Percentiles rank a stretch among this genome's conserved stretches.
Conservation (phyloP, 805 yeast genomes). For the Barnettozyma wickerhamii region DNA sequence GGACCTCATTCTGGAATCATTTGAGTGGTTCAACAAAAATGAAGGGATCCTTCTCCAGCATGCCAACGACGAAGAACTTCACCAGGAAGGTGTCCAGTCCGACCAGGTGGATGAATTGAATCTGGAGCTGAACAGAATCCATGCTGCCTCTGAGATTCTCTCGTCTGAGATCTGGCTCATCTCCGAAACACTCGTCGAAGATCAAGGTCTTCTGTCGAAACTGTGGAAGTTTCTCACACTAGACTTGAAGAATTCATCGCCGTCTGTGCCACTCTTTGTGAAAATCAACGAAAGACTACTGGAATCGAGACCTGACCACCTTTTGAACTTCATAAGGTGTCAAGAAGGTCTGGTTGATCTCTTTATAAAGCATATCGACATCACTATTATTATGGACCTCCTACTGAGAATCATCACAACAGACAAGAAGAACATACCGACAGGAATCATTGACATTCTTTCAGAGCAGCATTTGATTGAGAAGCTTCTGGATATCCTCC, state of each 20-base stretch:
- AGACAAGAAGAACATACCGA: constrained; percentile 82
- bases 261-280: constrained; percentile 76
- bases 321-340: constrained; percentile 47
- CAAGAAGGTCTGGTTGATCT: constrained; percentile 55
- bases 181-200: constrained; percentile 82
- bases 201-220: constrained; percentile 53
- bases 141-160: constrained; percentile 77
- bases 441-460: constrained; percentile 80
- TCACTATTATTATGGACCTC: constrained; percentile 90
- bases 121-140: constrained; percentile 34
- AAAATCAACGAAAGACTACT: constrained; percentile 85
- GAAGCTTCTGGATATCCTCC: constrained; percentile 62
- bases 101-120: constrained; percentile 19
- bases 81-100: constrained; percentile 12
- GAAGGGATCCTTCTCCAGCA: constrained; percentile 13
- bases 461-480: constrained; percentile 70
- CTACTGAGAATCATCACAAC: constrained; percentile 84
- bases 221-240: constrained; percentile 78
- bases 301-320: constrained; percentile 71
- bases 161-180: constrained; percentile 90
- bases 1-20: constrained; percentile 37
- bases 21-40: constrained; percentile 34
- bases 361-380: constrained; percentile 75
- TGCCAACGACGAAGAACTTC: constrained; percentile 4
- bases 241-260: constrained; percentile 51